These are phyloP conservation scores for Saprolegnia parasitica DNA, from an alignment of 352 stramenopile genomes.

Conservation along the genomic window DNA sequence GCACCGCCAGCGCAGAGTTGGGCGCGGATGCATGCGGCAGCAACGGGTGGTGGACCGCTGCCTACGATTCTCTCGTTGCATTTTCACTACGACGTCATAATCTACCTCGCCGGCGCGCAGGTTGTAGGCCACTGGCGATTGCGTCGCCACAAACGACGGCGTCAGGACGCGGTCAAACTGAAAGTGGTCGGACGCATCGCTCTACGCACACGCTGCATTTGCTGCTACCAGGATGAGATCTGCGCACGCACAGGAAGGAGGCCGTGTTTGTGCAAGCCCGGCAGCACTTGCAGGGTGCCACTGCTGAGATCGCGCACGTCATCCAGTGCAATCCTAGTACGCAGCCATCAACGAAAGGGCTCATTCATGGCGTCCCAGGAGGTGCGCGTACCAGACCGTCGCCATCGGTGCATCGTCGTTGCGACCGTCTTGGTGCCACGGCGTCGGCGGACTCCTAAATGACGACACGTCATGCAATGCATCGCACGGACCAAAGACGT, in stretches of 20 bases:
- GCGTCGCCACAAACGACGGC: neutral
- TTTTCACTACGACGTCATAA: too few species aligned
- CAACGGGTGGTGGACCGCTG: conserved; percentile 22
- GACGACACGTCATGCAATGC: neutral
- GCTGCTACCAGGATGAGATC: neutral
- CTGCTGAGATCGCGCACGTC: conserved; percentile 2
- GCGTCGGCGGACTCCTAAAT: conserved; percentile 17
- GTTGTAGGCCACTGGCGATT: neutral
- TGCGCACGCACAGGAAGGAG: conserved; percentile 10
- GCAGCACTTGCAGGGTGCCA: conserved; percentile 20
- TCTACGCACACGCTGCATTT: conserved; percentile 6
- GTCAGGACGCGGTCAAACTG: conserved; percentile 26
- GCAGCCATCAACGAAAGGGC: too few species aligned
- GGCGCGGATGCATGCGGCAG: conserved; percentile 20
- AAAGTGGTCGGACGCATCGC: conserved; percentile 24
- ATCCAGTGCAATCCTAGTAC: conserved; percentile 27
- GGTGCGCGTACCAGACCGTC: conserved; percentile 18
- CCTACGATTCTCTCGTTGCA: too few species aligned
- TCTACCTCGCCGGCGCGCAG: conserved; percentile 14
- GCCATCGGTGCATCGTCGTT: conserved; percentile 17
- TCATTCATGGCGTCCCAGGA: neutral
- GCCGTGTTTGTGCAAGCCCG: conserved; percentile 8
- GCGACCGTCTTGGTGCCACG: conserved; percentile 28
- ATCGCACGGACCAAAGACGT: neutral
- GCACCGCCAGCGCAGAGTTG: neutral